Conservation (phyloP, 768 basidiomycete genomes). For the Pleurotus tuber-regium region DNA sequence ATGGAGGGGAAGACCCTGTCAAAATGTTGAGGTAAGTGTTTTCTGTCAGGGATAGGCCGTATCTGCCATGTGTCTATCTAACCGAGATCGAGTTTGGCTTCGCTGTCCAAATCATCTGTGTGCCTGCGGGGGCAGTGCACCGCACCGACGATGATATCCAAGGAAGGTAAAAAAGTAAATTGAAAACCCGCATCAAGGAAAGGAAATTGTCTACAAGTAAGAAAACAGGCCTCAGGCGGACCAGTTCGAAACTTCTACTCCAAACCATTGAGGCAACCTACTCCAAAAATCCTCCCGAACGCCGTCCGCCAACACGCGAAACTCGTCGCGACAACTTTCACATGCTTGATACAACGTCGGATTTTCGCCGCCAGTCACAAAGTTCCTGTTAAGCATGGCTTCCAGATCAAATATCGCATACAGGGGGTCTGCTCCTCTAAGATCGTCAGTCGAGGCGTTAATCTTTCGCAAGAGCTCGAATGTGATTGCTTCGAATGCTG, state of each 20-base stretch:
- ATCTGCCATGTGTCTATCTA: constrained; percentile 4
- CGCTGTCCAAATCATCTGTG: not conserved
- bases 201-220: constrained; percentile 2
- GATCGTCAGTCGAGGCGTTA: constrained; percentile 61
- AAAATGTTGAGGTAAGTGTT: constrained; percentile 11
- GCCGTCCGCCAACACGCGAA: constrained; percentile 54
- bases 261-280: constrained; percentile 65
- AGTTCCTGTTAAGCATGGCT: constrained; percentile 60
- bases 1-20: constrained; percentile 10
- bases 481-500: constrained; percentile 71
- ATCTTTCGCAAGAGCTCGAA: constrained; percentile 74
- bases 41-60: constrained; percentile 11
- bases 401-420: constrained; percentile 69
- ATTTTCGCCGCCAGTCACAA: constrained; percentile 39
- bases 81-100: constrained; percentile 9
- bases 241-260: constrained; percentile 35
- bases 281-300: constrained; percentile 66
- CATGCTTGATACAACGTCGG: constrained; percentile 51
- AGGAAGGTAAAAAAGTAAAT: not conserved
- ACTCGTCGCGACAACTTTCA: constrained; percentile 62
- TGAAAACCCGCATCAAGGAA: not conserved
- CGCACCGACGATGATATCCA: not conserved
- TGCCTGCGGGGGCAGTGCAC: constrained; percentile 10
- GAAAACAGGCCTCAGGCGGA: constrained; percentile 9
- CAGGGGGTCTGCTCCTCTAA: constrained; percentile 63